Evolutionary conservation across 2,329 filamentous ascomycete species (phyloP).

Genomic region (Aplosporella prunicola): DNA sequence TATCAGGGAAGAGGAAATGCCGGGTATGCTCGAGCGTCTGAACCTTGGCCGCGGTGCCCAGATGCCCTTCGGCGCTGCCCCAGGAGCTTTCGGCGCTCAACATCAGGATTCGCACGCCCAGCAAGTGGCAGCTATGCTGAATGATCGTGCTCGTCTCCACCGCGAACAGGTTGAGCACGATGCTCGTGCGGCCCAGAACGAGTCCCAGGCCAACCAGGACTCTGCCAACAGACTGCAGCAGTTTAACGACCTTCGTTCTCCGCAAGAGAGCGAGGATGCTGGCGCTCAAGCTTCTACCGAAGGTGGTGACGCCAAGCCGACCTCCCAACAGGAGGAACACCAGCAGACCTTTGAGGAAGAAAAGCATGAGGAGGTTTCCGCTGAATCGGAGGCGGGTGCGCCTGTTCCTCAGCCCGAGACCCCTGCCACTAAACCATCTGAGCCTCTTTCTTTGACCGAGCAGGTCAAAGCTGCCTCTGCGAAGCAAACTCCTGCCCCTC

Average conservation of each 20-base stretch:
- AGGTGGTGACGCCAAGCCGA: conserved; percentile 2
- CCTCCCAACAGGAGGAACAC: conserved; percentile 15
- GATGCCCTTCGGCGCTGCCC: conserved; percentile 36
- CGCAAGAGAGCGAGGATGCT: conserved; percentile 22
- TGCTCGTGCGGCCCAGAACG: conserved; percentile 36
- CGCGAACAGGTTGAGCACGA: conserved; percentile 52
- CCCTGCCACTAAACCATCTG: conserved; percentile 27
- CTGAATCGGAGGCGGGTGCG: conserved; percentile 10
- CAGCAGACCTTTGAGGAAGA: conserved; percentile 17
- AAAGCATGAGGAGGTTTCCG: conserved; percentile 15
- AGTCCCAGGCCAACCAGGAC: conserved; percentile 32
- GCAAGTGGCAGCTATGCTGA: conserved; percentile 51
- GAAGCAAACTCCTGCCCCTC: conserved; percentile 46
- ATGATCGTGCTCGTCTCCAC: conserved; percentile 50
- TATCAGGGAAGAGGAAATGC: conserved; percentile 61
- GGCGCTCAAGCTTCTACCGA: conserved; percentile 4
- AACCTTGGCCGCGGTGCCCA: conserved; percentile 46
- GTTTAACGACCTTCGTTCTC: conserved; percentile 62
- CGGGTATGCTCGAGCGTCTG: conserved; percentile 55
- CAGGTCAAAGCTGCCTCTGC: conserved; percentile 65
- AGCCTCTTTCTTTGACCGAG: conserved; percentile 64
- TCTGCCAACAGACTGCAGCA: conserved; percentile 65
- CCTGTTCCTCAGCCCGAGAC: conserved; percentile 8
- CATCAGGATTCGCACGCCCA: conserved; percentile 44
- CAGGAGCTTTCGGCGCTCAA: conserved; percentile 37